Conservation (phyloP, 176 grass and related monocot genomes). For the Bonia amplexicaulis region DNA sequence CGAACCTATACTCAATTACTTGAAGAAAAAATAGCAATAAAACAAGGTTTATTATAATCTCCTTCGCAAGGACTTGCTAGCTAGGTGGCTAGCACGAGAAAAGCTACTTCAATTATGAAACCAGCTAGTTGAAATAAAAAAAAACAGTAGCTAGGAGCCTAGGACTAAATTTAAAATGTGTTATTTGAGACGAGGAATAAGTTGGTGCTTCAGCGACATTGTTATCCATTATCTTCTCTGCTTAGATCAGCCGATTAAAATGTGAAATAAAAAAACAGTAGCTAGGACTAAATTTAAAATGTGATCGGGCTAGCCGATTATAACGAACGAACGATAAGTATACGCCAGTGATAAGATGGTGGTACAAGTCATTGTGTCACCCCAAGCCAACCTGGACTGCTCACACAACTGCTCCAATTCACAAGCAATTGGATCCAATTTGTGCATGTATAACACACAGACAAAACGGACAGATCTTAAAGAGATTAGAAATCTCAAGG, state of each 20-base stretch:
- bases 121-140: conserved; percentile 10
- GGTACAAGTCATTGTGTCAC: background rate
- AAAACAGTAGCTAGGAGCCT: background rate
- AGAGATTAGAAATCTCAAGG: background rate
- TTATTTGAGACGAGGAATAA: background rate
- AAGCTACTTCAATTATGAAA: background rate
- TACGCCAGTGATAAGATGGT: conserved; percentile 11
- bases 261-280: too few relatives aligned
- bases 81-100: background rate
- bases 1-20: background rate
- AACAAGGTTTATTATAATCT: background rate
- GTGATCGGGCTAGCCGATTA: conserved; percentile 5
- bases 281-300: too few relatives aligned
- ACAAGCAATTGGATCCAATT: background rate
- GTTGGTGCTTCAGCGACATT: background rate
- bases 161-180: background rate
- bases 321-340: background rate
- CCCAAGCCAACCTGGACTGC: background rate
- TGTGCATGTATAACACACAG: background rate
- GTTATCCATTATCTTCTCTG: background rate
- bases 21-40: background rate
- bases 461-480: conserved; percentile 9
- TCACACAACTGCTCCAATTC: background rate
- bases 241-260: conserved; percentile 25
- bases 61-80: background rate